Evolutionary conservation across 306 rosid species (phyloP), one percentile per base, ranked within the genome.

Genomic region (Glycine tomentella): DNA sequence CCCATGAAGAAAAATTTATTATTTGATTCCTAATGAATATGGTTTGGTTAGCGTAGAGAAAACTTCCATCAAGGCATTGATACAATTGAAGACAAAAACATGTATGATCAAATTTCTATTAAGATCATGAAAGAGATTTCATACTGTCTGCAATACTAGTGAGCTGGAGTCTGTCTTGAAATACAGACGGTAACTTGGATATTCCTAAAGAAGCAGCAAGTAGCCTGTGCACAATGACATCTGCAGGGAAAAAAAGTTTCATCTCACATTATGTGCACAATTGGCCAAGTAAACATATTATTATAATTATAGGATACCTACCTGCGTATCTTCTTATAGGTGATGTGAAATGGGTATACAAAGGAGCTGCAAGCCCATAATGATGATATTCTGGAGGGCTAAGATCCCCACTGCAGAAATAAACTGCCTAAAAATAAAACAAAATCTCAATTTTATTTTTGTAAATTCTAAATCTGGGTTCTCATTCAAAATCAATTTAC

Each of bases 271-370:
- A 72, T 36, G 58, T 49, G 62, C 78, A 69, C n/a, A 34, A 69
- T 16, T 65, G 69, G 70, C 75, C 78, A 56, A 80, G 74, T 13
- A 69, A 73, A 77, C 62, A 81, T 36, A 12, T 64, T 64, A 6
- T 8, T 36, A 36, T 36, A 53, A 17, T 42, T 68, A 68, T 58
- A 69, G 80, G 57, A 69, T 56, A 57, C 83, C n/a, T 67, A 88
- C 99, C 99, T 57, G 99, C 94, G 74, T 93, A 95, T 92, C 99
- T 88, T 83, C 99, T 92, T 42, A 95, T 95, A 34, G 99, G 99
- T 63, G 99, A 95, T 49, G 99, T 95, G 87, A 95, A 95, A 86
- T 95, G 99, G 52, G 99, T 95, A 86, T 95, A 95, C 7, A 95
- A 69, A 77, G 91, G 89, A 7, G 99, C 84, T 78, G 99, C 98